Percentiles rank a stretch among this genome's conserved stretches.
Conservation (phyloP, 805 yeast genomes). For the Wickerhamiella azyma region DNA sequence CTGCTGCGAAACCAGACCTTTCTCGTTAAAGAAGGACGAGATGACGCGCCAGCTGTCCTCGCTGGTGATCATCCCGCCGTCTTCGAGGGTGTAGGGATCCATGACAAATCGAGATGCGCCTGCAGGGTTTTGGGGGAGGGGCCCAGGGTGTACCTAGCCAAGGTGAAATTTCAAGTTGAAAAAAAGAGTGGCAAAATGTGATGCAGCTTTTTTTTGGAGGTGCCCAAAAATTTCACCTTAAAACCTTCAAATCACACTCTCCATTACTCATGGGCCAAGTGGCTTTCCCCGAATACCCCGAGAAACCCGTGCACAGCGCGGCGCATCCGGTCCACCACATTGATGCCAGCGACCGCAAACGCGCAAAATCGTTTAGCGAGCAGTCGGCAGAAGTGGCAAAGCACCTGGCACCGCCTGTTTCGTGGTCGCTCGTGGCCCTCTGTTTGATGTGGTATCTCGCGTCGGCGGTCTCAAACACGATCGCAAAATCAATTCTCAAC, state of each 20-base stretch:
- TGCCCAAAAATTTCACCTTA: no score
- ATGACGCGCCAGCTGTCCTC: conserved; percentile 99
- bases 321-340: neutral
- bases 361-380: conserved; percentile 17
- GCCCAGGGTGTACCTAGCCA: no score
- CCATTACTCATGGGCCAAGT: conserved; percentile 8
- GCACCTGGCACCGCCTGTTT: conserved; percentile 30
- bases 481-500: conserved; percentile 63
- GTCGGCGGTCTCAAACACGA: conserved; percentile 68
- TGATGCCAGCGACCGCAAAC: conserved; percentile 5
- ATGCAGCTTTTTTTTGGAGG: neutral
- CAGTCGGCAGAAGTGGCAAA: conserved; percentile 26
- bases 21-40: conserved; percentile 87
- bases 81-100: conserved; percentile 45
- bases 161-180: no score
- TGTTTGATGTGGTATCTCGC: conserved; percentile 71
- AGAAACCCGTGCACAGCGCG: neutral
- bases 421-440: conserved; percentile 34
- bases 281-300: conserved; percentile 6
- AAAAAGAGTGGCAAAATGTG: no score
- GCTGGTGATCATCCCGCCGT: conserved; percentile 65
- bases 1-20: conserved; percentile 96
- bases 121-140: neutral
- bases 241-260: no score
- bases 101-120: conserved; percentile 5